These are phyloP conservation scores for Penicillium samsonianum DNA, from an alignment of 495 filamentous ascomycete genomes.

Conservation along the genomic window DNA sequence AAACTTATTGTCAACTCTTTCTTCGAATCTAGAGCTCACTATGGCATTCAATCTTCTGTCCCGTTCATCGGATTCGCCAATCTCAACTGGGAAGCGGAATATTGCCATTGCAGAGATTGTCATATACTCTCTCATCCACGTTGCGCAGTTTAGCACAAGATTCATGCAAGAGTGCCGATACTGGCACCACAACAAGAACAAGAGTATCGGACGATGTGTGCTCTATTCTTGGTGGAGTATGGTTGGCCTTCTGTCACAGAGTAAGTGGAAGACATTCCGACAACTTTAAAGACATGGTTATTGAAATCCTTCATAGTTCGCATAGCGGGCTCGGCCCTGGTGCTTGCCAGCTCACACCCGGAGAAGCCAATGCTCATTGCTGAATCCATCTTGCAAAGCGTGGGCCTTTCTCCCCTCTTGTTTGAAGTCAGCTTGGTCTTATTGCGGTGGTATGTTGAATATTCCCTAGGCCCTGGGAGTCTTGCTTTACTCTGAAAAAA, in stretches of 20 bases:
- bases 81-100: slow-evolving; percentile 24
- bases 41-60: slow-evolving; percentile 9
- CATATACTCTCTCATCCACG: slow-evolving; percentile 29
- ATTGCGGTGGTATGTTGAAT: slow-evolving; percentile 30
- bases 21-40: not conserved
- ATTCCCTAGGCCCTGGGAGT: not conserved
- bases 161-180: slow-evolving; percentile 36
- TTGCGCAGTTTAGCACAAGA: slow-evolving; percentile 26
- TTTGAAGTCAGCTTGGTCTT: slow-evolving; percentile 40
- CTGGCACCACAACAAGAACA: slow-evolving; percentile 35
- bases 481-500: too few species aligned
- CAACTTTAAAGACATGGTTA: not conserved
- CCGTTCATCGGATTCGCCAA: slow-evolving; percentile 8
- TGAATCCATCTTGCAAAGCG: slow-evolving; percentile 30
- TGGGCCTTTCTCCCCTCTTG: slow-evolving; percentile 38
- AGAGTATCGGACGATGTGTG: slow-evolving; percentile 23
- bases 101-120: slow-evolving; percentile 34
- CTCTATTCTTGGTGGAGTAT: slow-evolving; percentile 36
- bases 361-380: slow-evolving; percentile 27
- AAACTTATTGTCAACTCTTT: not conserved
- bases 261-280: slow-evolving; percentile 18
- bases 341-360: slow-evolving; percentile 26
- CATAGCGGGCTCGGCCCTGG: slow-evolving; percentile 31
- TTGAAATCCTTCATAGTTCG: slow-evolving; percentile 24
- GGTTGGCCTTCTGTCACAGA: slow-evolving; percentile 31